Evolutionary conservation across 169 alveolate genomes (phyloP).

Genomic region (Besnoitia besnoiti): DNA sequence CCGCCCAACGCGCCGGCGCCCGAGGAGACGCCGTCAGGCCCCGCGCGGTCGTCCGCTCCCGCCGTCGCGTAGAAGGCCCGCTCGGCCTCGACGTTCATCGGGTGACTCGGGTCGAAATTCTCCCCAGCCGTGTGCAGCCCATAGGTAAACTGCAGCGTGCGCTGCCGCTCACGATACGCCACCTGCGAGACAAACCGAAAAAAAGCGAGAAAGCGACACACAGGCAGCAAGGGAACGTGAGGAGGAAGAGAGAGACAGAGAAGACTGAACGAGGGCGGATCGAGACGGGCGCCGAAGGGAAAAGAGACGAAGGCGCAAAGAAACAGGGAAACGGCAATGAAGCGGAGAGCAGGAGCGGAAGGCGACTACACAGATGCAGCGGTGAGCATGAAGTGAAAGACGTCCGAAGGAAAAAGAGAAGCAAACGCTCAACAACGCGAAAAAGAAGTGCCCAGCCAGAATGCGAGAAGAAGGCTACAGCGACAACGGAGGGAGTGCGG

Average conservation of each 20-base stretch:
- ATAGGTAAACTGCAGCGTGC: slow-evolving; percentile 37
- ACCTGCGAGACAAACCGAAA: background rate
- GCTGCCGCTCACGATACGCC: slow-evolving; percentile 10
- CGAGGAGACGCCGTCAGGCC: background rate
- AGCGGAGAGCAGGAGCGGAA: too few relatives aligned
- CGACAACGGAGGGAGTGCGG: too few relatives aligned
- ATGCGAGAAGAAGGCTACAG: too few relatives aligned
- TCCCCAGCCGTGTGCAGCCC: slow-evolving; percentile 20
- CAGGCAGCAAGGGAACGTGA: background rate
- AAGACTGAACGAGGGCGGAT: too few relatives aligned
- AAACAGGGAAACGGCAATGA: background rate
- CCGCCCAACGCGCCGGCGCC: background rate
- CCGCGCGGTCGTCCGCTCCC: too few relatives aligned
- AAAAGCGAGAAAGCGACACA: background rate
- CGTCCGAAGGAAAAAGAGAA: too few relatives aligned
- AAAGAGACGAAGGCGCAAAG: background rate
- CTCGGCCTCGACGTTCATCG: slow-evolving; percentile 1
- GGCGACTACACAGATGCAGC: too few relatives aligned
- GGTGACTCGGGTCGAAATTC: slow-evolving; percentile 31
- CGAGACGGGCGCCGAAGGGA: background rate
- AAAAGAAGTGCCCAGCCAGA: too few relatives aligned
- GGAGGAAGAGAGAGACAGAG: background rate
- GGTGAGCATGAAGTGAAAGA: too few relatives aligned
- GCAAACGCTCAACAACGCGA: too few relatives aligned
- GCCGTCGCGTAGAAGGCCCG: background rate